Evolutionary conservation across 164 flowering plant genomes (phyloP), one percentile per base, ranked within the genome.

Genomic region (Warburgia ugandensis): DNA sequence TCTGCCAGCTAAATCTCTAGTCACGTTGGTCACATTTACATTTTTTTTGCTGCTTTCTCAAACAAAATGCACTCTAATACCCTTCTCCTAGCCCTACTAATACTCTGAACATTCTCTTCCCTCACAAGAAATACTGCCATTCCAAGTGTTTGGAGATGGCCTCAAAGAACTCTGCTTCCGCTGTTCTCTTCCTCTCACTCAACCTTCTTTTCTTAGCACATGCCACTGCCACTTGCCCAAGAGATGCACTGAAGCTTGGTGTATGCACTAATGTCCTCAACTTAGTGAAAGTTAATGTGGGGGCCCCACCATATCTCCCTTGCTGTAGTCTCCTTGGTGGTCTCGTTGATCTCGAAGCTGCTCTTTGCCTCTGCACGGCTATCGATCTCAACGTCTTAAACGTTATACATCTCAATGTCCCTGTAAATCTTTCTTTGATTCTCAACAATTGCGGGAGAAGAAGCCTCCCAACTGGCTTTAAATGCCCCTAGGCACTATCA

Each of bases 361-460:
- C 86, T 1, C 55, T 78, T 2, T 81, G 88, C 73, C 83, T 81
- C 27, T 81, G 89, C 76, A 76, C 81, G 25, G 79, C 76, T 52
- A 70, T 84, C 29, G 81, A 54, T 50, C 84, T 79, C 23, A 79
- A 73, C 44, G 40, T 78, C 41, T 53, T 79, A 52, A 81, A 80
- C 44, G n/a, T n/a, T n/a, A 54, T 75, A 30, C 60, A 74, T 55
- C 65, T 83, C 0, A 74, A 73, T 30, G 61, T 85, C 21, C 77
- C 84, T 0, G 65, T 82, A 16, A 58, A 78, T 1, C 58, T 85
- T 33, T 75, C 72, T 65, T 53, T 80, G 71, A 59, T 84, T 22
- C 60, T 78, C 22, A 80, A 80, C 52, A 63, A 54, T 27, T 84
- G 94, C 58, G 80, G 82, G 21, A n/a, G n/a, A n/a, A 77, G 75